These are phyloP conservation scores for Terfezia boudieri DNA, from an alignment of 495 filamentous ascomycete genomes.

Conservation along the genomic window DNA sequence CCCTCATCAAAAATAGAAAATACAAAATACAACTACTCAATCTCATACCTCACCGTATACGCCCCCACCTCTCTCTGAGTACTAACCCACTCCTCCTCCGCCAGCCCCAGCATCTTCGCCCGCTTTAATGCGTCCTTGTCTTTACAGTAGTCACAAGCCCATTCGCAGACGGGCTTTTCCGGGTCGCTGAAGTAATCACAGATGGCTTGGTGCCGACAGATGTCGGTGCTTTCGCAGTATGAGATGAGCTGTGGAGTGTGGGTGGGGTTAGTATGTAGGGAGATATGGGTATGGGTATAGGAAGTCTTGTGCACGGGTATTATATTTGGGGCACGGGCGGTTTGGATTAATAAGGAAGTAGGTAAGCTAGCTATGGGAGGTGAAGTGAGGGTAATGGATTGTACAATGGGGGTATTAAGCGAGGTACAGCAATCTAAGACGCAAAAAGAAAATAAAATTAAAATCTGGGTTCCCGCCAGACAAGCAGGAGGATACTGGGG, in stretches of 20 bases:
- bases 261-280: too few species aligned
- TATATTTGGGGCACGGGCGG: too few species aligned
- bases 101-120: constrained; percentile 38
- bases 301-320: too few species aligned
- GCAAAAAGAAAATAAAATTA: too few species aligned
- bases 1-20: not conserved
- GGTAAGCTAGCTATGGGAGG: too few species aligned
- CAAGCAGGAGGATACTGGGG: too few species aligned
- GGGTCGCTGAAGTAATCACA: constrained; percentile 62
- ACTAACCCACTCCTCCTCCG: constrained; percentile 33
- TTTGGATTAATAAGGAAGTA: too few species aligned
- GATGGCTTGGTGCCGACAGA: constrained; percentile 58
- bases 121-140: constrained; percentile 38
- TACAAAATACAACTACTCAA: not conserved
- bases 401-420: too few species aligned
- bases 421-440: too few species aligned
- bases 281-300: too few species aligned
- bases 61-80: not conserved
- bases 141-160: constrained; percentile 81
- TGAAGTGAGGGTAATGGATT: too few species aligned
- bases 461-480: too few species aligned
- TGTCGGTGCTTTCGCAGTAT: constrained; percentile 57
- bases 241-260: constrained; percentile 32
- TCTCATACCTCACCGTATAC: not conserved
- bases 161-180: constrained; percentile 38